Percentiles rank a stretch among this genome's conserved stretches.
phyloP scores from a whole-genome alignment of 2,329 filamentous ascomycete species.

The Sarocladiaceae sp. region DNA sequence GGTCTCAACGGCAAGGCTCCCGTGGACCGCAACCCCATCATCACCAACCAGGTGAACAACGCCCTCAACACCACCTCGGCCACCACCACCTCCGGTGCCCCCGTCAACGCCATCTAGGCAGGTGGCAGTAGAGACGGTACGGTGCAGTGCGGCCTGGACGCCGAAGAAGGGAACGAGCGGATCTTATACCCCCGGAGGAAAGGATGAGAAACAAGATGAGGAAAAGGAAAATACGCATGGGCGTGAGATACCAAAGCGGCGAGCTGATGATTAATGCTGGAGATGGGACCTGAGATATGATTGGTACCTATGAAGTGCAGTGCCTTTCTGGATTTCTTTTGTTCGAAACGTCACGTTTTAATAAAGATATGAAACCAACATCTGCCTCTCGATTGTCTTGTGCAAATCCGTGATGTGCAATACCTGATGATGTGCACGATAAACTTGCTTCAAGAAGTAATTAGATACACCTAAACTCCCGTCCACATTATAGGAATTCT shows the following conservation, averaged over 20 bases:
- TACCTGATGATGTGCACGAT: too few relatives aligned
- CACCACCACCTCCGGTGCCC: background rate
- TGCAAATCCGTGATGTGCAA: too few relatives aligned
- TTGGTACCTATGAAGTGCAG: too few relatives aligned
- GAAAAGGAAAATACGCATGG: conserved; percentile 1
- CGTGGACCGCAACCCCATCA: conserved; percentile 3
- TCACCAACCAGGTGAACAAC: conserved; percentile 9
- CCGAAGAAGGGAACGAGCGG: background rate
- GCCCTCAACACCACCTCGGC: conserved; percentile 11
- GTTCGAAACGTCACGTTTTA: background rate
- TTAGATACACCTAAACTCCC: too few relatives aligned
- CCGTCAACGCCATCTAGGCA: conserved; percentile 6
- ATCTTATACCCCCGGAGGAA: conserved; percentile 4
- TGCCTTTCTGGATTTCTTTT: conserved; percentile 1
- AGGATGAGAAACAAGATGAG: background rate
- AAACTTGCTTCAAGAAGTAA: too few relatives aligned
- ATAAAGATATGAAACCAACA: too few relatives aligned
- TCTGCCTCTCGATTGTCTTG: too few relatives aligned
- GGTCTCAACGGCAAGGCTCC: conserved; percentile 18
- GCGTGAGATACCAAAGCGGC: background rate
- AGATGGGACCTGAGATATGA: background rate
- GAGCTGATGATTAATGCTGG: background rate
- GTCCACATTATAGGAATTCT: too few relatives aligned
- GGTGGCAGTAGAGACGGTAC: background rate
- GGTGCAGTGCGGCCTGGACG: background rate